Evolutionary conservation across 2,329 filamentous ascomycete species (phyloP), one percentile per base, ranked within the genome.

Genomic region (Cadophora gregata): DNA sequence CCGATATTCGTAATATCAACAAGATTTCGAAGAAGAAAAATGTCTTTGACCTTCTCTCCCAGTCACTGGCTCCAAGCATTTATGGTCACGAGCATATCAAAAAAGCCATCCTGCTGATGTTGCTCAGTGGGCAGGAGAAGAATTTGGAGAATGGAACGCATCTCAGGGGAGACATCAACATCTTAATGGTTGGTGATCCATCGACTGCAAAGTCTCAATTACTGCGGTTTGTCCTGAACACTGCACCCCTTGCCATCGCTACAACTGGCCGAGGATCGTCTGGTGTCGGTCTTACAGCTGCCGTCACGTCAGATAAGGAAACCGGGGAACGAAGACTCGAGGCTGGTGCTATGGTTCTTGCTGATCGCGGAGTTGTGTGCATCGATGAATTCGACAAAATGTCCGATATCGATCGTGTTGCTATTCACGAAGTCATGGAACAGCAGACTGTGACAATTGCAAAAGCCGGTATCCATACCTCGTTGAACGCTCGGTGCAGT

Each of bases 341-440:
- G 80, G 96, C 96, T 19, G 96, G 96, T 86, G 96, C 96, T 71
- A 99, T 99, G 96, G 96, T 99, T 68, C 92, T 99, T 76, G 96
- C 90, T 70, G 96, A 99, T 78, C 91, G 96, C 70, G 96, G 96
- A 73, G 95, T 99, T 12, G 96, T 99, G 38, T 99, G 96, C 82
- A 99, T 99, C 72, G 96, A 99, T 78, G 96, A 99, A 77, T 99
- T 99, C 73, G 96, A 99, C 83, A 99, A 99, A 80, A 99, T 99
- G 96, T 97, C 93, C 65, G 96, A 99, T 77, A 90, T 98, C 66
- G 96, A 99, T 80, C 89, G 96, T 77, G 96, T 99, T 4, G 96
- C 96, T 56, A 99, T 99, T 74, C 96, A 99, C 86, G 96, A 99
- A 92, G 96, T 99, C 72, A 99, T 99, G 96, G 96, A 99, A 81